Conservation (phyloP, 768 basidiomycete species). For the Boletus subparvulus region DNA sequence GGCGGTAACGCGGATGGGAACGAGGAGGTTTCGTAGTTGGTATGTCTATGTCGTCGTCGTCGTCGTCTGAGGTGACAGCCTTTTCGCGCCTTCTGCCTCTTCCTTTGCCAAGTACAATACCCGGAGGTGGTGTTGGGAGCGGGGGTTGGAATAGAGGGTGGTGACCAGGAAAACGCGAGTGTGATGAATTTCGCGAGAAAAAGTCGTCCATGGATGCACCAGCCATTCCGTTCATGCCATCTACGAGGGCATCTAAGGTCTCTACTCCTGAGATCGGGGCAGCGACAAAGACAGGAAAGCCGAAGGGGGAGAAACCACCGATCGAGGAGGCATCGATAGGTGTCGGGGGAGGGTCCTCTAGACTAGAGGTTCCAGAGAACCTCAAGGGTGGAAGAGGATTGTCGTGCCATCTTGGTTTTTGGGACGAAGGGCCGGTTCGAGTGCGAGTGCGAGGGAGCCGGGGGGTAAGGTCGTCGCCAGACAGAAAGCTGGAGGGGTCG, state of each 20-base stretch:
- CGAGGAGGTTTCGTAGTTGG: conserved; percentile 18
- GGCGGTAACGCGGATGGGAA: conserved; percentile 20
- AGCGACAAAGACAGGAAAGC: conserved; percentile 67
- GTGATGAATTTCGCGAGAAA: conserved; percentile 43
- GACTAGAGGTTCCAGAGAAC: conserved; percentile 68
- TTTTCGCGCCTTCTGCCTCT: conserved; percentile 30
- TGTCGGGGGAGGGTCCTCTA: conserved; percentile 74
- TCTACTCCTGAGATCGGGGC: conserved; percentile 80
- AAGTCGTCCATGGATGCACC: conserved; percentile 57
- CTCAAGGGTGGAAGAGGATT: conserved; percentile 51
- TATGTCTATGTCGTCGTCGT: conserved; percentile 41
- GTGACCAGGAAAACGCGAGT: conserved; percentile 55
- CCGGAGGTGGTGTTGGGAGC: conserved; percentile 80
- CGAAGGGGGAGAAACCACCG: conserved; percentile 30
- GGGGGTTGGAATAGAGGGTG: conserved; percentile 84
- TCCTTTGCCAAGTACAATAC: conserved; percentile 62
- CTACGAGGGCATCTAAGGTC: conserved; percentile 85
- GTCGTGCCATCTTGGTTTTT: conserved; percentile 43
- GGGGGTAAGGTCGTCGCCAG: conserved; percentile 33
- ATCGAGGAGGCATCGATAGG: conserved; percentile 48
- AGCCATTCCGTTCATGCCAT: conserved; percentile 91
- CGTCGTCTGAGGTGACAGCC: conserved; percentile 49
- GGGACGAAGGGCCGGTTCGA: conserved; percentile 55
- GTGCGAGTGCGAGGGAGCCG: conserved; percentile 51
- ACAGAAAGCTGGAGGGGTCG: conserved; percentile 27